phyloP scores from a whole-genome alignment of 2,329 filamentous ascomycete genomes.

The Penicillium hesseltinei region DNA sequence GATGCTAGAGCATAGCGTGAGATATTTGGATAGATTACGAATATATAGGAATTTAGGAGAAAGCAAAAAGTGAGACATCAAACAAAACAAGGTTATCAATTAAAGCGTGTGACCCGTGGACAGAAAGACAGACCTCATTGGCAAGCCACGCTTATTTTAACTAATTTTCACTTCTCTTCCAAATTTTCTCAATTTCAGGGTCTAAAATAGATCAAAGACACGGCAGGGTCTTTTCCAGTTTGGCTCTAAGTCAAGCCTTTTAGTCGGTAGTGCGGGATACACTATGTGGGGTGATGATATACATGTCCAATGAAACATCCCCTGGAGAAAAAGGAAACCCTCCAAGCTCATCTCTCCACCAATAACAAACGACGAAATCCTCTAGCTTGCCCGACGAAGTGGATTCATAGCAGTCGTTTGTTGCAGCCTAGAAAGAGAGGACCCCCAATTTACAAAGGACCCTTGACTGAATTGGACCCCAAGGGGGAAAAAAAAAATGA shows the following conservation, averaged over 20 bases:
- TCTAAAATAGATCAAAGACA: not conserved
- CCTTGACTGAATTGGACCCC: not conserved
- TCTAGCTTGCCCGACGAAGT: not conserved
- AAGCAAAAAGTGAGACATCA: not conserved
- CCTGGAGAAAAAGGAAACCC: not conserved
- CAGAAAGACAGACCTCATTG: not conserved
- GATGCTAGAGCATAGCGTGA: not conserved
- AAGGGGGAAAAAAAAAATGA: too few species aligned
- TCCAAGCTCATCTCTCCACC: not conserved
- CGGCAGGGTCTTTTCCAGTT: not conserved
- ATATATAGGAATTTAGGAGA: not conserved
- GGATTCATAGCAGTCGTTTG: not conserved
- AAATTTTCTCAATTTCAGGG: not conserved
- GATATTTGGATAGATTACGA: not conserved
- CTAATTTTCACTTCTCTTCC: not conserved
- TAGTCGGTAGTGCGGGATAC: not conserved
- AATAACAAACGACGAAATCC: not conserved
- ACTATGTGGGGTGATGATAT: not conserved
- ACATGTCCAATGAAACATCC: not conserved
- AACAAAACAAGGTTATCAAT: not conserved
- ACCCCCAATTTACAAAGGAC: not conserved
- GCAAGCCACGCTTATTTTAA: not conserved
- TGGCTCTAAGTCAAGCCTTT: not conserved
- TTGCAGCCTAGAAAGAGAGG: not conserved
- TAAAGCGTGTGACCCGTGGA: too few species aligned